Evolutionary conservation across 768 basidiomycete genomes (phyloP).

Genomic region (Tulasnella sp.): DNA sequence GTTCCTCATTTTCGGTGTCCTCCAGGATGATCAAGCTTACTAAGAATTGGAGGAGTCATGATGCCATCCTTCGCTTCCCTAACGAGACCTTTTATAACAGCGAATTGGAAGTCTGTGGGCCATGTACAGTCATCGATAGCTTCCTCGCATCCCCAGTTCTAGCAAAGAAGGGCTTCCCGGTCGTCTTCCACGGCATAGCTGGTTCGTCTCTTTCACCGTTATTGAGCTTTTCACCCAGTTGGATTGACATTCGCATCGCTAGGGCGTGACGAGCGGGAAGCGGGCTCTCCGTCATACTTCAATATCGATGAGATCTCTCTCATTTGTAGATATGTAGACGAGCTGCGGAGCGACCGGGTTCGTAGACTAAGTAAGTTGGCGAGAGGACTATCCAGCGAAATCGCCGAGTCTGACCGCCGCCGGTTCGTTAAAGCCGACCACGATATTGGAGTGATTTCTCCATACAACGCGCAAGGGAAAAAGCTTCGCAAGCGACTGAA

Average conservation of each 20-base stretch:
- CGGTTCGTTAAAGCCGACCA: constrained; percentile 39
- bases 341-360: constrained; percentile 37
- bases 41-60: constrained; percentile 64
- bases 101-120: constrained; percentile 50
- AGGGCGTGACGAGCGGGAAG: constrained; percentile 57
- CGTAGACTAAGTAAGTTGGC: constrained; percentile 27
- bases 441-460: constrained; percentile 59
- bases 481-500: constrained; percentile 42
- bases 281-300: constrained; percentile 66
- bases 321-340: constrained; percentile 48
- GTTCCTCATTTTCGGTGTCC: neutral
- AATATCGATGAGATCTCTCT: constrained; percentile 57
- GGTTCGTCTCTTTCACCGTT: constrained; percentile 38
- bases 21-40: constrained; percentile 57
- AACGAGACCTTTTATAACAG: constrained; percentile 56
- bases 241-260: neutral
- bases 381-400: neutral
- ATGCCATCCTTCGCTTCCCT: constrained; percentile 56
- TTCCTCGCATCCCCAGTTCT: constrained; percentile 39
- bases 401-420: neutral
- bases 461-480: constrained; percentile 57
- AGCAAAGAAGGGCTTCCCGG: constrained; percentile 49
- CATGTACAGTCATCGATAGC: constrained; percentile 30
- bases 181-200: constrained; percentile 56
- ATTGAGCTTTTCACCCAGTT: neutral